A percentile compares a stretch with the other conserved stretches of the same genome.
These are phyloP conservation scores for Xylaria sp. DNA, from an alignment of 2,329 filamentous ascomycete genomes.

Conservation along the genomic window DNA sequence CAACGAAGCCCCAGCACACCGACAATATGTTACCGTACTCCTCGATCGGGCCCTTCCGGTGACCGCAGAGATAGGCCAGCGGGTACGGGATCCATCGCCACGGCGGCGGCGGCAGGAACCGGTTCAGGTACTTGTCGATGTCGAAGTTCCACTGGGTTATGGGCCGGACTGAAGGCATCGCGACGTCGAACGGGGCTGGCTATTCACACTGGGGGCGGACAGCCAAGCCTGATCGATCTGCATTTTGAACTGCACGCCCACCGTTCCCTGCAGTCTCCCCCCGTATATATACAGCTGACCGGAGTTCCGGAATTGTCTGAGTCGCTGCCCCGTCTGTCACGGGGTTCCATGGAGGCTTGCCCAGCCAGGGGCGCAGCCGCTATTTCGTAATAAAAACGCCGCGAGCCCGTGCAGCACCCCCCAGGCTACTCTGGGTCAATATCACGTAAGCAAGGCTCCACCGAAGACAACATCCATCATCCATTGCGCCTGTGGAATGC, in stretches of 20 bases:
- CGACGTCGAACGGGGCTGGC: not conserved
- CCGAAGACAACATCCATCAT: not conserved
- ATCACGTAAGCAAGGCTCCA: not conserved
- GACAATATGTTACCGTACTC: constrained; percentile 60
- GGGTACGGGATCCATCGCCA: constrained; percentile 65
- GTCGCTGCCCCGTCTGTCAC: not conserved
- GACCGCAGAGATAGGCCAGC: constrained; percentile 69
- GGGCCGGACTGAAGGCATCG: not conserved
- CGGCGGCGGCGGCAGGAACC: constrained; percentile 66
- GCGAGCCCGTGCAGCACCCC: not conserved
- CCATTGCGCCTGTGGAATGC: not conserved
- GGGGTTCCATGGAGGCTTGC: not conserved
- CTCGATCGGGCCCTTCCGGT: constrained; percentile 48
- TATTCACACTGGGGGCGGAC: not conserved
- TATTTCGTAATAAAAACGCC: not conserved
- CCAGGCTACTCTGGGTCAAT: too few relatives aligned
- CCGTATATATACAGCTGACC: too few relatives aligned
- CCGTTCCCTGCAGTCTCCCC: too few relatives aligned
- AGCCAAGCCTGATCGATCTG: too few relatives aligned
- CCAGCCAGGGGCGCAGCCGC: not conserved
- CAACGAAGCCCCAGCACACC: constrained; percentile 66
- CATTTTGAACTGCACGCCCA: too few relatives aligned
- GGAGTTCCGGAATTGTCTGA: not conserved
- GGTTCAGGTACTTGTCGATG: constrained; percentile 77
- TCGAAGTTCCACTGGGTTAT: constrained; percentile 61